Evolutionary conservation across 139 green algal species (phyloP).

Genomic region (Chlorella sp.): DNA sequence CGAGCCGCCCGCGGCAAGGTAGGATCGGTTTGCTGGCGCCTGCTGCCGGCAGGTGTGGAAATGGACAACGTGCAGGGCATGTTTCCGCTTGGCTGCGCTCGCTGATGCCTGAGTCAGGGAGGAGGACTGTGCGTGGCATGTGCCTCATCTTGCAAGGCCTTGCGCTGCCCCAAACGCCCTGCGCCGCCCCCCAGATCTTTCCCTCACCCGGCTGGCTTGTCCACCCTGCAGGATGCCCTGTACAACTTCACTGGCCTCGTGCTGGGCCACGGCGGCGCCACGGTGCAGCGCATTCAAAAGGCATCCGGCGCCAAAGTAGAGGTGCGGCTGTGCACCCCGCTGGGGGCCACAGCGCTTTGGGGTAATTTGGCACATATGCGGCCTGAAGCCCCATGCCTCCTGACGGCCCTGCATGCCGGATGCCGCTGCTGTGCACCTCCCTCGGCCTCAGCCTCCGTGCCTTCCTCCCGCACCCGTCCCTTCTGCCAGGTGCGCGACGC

Average conservation of each 20-base stretch:
- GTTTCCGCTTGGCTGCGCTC: too few species aligned
- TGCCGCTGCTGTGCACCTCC: background rate
- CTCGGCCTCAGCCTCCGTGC: background rate
- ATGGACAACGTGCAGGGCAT: too few species aligned
- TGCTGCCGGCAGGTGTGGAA: background rate
- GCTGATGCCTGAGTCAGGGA: too few species aligned
- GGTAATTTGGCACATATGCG: too few species aligned
- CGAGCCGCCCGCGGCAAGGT: slow-evolving; percentile 23
- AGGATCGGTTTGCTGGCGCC: background rate
- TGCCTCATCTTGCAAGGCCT: too few species aligned
- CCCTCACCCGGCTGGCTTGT: too few species aligned
- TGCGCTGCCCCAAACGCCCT: too few species aligned
- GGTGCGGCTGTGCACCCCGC: background rate
- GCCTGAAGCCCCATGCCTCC: too few species aligned
- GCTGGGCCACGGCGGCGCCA: slow-evolving; percentile 27
- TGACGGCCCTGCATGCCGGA: too few species aligned
- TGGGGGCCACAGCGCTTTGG: too few species aligned
- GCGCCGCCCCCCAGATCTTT: too few species aligned
- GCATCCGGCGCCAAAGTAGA: slow-evolving; percentile 16
- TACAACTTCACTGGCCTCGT: slow-evolving; percentile 37
- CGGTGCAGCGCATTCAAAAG: slow-evolving; percentile 33
- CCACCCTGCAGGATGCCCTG: background rate
- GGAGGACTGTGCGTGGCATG: too few species aligned
- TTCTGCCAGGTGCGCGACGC: slow-evolving; percentile 4
- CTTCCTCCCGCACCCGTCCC: background rate